phyloP scores from a whole-genome alignment of 2,329 filamentous ascomycete genomes.

The Hypoxylon sp. region DNA sequence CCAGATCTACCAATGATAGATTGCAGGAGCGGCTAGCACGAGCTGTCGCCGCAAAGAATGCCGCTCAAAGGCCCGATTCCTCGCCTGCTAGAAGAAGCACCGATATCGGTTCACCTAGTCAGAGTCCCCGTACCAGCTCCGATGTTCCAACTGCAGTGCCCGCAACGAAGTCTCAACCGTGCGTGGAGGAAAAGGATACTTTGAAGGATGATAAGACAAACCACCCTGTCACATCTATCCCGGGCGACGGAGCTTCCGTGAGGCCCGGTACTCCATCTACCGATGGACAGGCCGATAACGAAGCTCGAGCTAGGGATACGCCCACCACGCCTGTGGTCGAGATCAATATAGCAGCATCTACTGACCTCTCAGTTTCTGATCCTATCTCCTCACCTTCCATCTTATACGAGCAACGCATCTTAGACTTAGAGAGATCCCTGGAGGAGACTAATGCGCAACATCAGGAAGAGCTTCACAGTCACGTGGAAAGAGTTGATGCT shows the following conservation, averaged over 20 bases:
- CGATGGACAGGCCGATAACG: slow-evolving; percentile 31
- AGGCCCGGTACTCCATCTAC: slow-evolving; percentile 6
- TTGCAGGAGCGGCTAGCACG: slow-evolving; percentile 91
- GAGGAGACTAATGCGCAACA: slow-evolving; percentile 67
- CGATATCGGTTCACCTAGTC: slow-evolving; percentile 54
- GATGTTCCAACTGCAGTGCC: slow-evolving; percentile 52
- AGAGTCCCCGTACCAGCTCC: slow-evolving; percentile 61
- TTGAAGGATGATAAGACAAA: slow-evolving; percentile 41
- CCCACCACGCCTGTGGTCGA: neutral
- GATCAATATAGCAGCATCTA: slow-evolving; percentile 5
- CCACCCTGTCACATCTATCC: slow-evolving; percentile 3
- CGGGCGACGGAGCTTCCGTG: slow-evolving; percentile 6
- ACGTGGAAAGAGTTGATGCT: slow-evolving; percentile 92
- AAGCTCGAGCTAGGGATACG: slow-evolving; percentile 14
- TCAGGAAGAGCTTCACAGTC: slow-evolving; percentile 85
- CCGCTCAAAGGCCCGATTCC: slow-evolving; percentile 62
- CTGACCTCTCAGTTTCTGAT: slow-evolving; percentile 12
- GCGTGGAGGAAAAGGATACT: slow-evolving; percentile 42
- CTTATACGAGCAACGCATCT: slow-evolving; percentile 59
- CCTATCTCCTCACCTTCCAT: slow-evolving; percentile 45
- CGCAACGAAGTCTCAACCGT: slow-evolving; percentile 21
- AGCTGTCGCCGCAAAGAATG: slow-evolving; percentile 82
- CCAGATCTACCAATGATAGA: slow-evolving; percentile 81
- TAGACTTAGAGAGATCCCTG: slow-evolving; percentile 56
- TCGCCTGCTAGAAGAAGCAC: slow-evolving; percentile 61